A percentile compares a stretch with the other conserved stretches of the same genome.
Evolutionary conservation across 192 early-diverging fungal genomes (phyloP).

Genomic region (Backusella sp.): DNA sequence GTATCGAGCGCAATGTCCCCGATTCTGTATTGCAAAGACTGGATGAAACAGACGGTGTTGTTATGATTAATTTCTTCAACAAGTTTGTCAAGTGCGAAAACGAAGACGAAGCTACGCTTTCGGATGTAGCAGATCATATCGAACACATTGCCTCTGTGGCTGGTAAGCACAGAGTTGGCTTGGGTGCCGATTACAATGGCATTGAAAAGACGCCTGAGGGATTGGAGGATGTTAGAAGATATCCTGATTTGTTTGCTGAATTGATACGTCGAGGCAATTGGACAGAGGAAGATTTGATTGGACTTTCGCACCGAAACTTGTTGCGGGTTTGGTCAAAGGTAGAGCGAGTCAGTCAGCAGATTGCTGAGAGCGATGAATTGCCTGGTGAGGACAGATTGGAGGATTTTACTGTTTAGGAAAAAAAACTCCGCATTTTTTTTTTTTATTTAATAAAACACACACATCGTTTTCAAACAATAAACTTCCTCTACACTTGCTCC

Average conservation of each 20-base stretch:
- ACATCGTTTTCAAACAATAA: background rate
- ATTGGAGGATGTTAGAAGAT: conserved; percentile 49
- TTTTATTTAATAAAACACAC: background rate
- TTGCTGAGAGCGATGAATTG: conserved; percentile 9
- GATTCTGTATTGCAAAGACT: conserved; percentile 49
- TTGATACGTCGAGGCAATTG: conserved; percentile 34
- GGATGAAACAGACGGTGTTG: conserved; percentile 51
- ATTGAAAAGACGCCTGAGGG: conserved; percentile 45
- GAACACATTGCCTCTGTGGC: conserved; percentile 48
- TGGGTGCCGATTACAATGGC: conserved; percentile 67
- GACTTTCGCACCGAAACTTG: conserved; percentile 37
- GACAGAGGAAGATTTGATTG: conserved; percentile 38
- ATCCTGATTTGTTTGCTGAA: conserved; percentile 32
- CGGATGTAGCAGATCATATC: conserved; percentile 58
- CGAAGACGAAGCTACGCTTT: conserved; percentile 26
- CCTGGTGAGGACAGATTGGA: conserved; percentile 21
- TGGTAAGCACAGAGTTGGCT: conserved; percentile 51
- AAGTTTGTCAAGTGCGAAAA: conserved; percentile 41
- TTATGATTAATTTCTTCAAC: conserved; percentile 63
- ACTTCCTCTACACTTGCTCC: background rate
- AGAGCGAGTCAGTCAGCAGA: conserved; percentile 30
- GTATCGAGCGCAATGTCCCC: conserved; percentile 59
- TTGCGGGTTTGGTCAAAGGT: conserved; percentile 37
- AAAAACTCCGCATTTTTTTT: background rate
- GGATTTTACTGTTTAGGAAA: background rate